phyloP scores from a whole-genome alignment of 139 green algal species.

The Ulvella scutata region DNA sequence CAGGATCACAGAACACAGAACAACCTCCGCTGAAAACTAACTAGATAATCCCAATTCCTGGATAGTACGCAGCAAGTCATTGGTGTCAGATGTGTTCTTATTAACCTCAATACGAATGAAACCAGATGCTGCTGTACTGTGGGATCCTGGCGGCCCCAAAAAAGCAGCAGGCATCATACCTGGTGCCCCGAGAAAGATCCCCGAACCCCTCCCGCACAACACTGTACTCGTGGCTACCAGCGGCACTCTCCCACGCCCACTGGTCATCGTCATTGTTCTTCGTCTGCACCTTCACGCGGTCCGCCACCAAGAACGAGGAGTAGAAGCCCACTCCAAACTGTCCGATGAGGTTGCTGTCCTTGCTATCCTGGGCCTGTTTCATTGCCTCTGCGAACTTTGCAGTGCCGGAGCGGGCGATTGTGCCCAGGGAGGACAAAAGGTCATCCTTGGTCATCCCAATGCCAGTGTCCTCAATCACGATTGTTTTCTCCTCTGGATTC shows the following conservation, averaged over 20 bases:
- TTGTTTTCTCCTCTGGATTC: constrained; percentile 64
- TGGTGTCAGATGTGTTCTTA: too few species aligned
- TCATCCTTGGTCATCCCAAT: constrained; percentile 92
- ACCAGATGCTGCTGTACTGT: too few species aligned
- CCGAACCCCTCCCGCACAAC: constrained; percentile 37
- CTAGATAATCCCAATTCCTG: too few species aligned
- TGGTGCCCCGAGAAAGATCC: constrained; percentile 57
- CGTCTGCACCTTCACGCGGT: constrained; percentile 66
- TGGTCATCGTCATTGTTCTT: constrained; percentile 54
- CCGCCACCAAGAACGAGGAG: constrained; percentile 86
- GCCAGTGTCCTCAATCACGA: constrained; percentile 88
- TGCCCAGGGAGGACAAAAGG: constrained; percentile 82
- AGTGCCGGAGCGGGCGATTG: constrained; percentile 89
- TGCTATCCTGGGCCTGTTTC: constrained; percentile 46
- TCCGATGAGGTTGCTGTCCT: constrained; percentile 81
- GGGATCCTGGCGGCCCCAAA: too few species aligned
- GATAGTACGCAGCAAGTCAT: too few species aligned
- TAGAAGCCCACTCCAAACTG: constrained; percentile 99
- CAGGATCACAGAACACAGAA: too few species aligned
- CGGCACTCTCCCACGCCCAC: constrained; percentile 82
- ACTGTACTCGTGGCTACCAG: constrained; percentile 72
- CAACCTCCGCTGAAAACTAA: too few species aligned
- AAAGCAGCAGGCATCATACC: too few species aligned
- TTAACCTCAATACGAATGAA: too few species aligned
- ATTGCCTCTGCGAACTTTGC: constrained; percentile 95